Evolutionary conservation across 2,329 filamentous ascomycete species (phyloP), one percentile per base, ranked within the genome.

Genomic region (Elsinoe australis): DNA sequence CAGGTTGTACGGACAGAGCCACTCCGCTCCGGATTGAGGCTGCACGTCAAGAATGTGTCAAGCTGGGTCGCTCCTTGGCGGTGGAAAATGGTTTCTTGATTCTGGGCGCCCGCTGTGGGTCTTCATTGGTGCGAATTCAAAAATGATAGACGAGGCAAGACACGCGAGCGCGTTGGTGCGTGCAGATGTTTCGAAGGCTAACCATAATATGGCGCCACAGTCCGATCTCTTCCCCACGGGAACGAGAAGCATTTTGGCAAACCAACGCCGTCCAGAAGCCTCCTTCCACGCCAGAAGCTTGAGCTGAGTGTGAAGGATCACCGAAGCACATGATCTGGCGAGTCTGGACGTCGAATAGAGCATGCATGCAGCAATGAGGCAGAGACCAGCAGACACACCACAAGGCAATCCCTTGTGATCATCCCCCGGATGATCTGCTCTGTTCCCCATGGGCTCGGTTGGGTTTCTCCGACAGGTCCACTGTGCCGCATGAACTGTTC

Each of bases 381-480:
- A n/a, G n/a, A n/a, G n/a, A n/a, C n/a, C n/a, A n/a, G n/a, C n/a
- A n/a, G n/a, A n/a, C n/a, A n/a, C n/a, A n/a, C n/a, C n/a, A n/a
- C n/a, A n/a, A n/a, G n/a, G n/a, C n/a, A n/a, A n/a, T n/a, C n/a
- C n/a, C n/a, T n/a, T n/a, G n/a, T n/a, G n/a, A 8, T 28, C 39
- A 44, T 17, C 17, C 39, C 28, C 39, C 36, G 36, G 36, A 26
- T 21, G 36, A 41, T n/a, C n/a, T n/a, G n/a, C n/a, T 41, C 36
- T 41, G 36, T 41, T 44, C 39, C 39, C 39, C 39, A 44, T 44
- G 39, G 39, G 26, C 39, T 29, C 39, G 39, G 39, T 10, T 15
- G n/a, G 24, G 32, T 28, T 44, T 44, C 17, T 44, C 39, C 39
- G 39, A 32, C 28, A 22, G 18, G 24, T 18, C 26, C 21, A 44